Conservation (phyloP, 495 filamentous ascomycete genomes). For the Chaetomidium leptoderma region DNA sequence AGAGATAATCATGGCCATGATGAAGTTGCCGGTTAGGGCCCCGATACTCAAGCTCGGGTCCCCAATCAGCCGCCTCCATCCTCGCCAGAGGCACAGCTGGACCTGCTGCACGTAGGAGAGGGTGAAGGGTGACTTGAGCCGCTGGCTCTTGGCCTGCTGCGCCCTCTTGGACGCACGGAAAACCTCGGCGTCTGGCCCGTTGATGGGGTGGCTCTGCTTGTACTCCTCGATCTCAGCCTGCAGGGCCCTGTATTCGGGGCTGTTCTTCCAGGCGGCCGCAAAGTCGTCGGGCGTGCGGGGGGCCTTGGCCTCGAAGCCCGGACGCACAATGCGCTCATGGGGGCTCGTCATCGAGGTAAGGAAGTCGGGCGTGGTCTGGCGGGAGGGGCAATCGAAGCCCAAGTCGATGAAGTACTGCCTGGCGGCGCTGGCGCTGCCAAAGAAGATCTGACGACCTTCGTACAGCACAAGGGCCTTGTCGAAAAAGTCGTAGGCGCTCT, state of each 20-base stretch:
- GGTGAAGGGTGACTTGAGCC: conserved; percentile 68
- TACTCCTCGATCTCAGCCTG: conserved; percentile 68
- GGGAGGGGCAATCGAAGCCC: conserved; percentile 68
- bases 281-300: conserved; percentile 78
- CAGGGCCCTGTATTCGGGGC: conserved; percentile 60
- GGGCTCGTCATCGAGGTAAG: conserved; percentile 75
- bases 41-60: conserved; percentile 69
- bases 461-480: conserved; percentile 77
- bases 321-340: conserved; percentile 57
- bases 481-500: conserved; percentile 72
- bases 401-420: conserved; percentile 68
- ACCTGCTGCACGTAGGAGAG: conserved; percentile 69
- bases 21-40: conserved; percentile 65
- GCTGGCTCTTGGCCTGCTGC: conserved; percentile 61
- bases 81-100: conserved; percentile 67
- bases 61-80: conserved; percentile 62
- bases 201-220: conserved; percentile 57
- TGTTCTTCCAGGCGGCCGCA: conserved; percentile 67
- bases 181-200: conserved; percentile 58
- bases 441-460: conserved; percentile 80
- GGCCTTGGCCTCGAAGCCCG: conserved; percentile 60
- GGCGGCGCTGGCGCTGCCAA: conserved; percentile 58
- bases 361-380: conserved; percentile 76
- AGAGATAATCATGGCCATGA: conserved; percentile 73
- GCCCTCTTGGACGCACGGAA: conserved; percentile 65